Evolutionary conservation across 2,329 filamentous ascomycete genomes (phyloP), one percentile per base, ranked within the genome.

Genomic region (Fusarium phyllophilum): DNA sequence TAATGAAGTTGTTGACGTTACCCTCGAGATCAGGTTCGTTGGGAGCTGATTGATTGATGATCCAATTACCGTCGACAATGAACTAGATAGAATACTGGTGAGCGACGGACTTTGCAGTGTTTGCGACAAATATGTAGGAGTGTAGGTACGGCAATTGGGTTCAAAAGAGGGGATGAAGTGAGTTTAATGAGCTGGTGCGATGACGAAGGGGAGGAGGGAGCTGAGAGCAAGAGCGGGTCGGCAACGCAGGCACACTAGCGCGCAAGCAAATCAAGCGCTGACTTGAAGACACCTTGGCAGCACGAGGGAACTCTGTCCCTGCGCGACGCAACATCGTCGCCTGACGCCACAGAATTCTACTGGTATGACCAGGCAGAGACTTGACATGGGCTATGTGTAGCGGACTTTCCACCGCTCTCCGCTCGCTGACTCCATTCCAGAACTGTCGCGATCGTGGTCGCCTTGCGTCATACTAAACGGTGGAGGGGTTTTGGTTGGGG

Each of bases 1-100:
- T 89, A 65, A 99, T 89, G 74, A 98, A 91, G 90, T 98, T 98
- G 89, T 98, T 98, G 78, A 95, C 87, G 88, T 96, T 97, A 79
- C 93, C 93, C 79, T 91, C 87, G 75, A 89, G 88, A 86, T 98
- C 96, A 79, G 90, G 90, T 85, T 98, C 95, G 84, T 93, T 92
- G 68, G 93, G 93, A 46, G 92, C 93, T 67, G 91, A 90, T 78
- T 92, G 90, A 84, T 98, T 95, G 82, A 91, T 93, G 57, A 91
- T 91, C 96, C 96, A 99, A 77, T 89, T 90, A 77, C 93, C 94
- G 88, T 99, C 94, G 76, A 98, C 96, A 78, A 99, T 93, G 83
- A 97, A 99, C 96, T 98, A 82, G 46, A 75, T 56, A 46, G 67
- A 48, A 74, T 41, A 49, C 67, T 68, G 46, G 76, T 81, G 75